These are phyloP conservation scores for Populus hybrid DNA, from an alignment of 441 rosid species.

Conservation along the genomic window DNA sequence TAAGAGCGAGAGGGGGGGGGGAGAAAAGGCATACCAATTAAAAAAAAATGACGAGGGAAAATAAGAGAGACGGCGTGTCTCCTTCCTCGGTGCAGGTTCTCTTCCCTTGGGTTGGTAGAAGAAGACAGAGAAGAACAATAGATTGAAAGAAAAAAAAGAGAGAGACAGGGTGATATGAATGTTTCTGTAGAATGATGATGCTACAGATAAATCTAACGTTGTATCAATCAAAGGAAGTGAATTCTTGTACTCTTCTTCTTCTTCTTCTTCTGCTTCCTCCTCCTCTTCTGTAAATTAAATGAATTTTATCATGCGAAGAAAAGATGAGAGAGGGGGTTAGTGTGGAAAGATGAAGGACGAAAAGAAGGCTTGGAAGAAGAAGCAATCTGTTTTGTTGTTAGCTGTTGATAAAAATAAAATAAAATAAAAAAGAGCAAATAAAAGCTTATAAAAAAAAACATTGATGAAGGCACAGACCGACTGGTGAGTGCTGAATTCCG, in stretches of 20 bases:
- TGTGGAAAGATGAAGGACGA: neutral
- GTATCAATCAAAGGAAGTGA: neutral
- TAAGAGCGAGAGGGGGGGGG: neutral
- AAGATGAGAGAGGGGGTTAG: neutral
- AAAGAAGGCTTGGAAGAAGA: neutral
- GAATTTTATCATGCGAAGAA: neutral
- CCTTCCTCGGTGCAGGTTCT: neutral
- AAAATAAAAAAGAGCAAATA: too few relatives aligned
- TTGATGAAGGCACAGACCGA: neutral
- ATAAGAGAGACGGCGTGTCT: neutral
- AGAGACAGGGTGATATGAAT: neutral
- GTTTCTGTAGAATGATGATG: too few relatives aligned
- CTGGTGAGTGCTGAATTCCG: neutral
- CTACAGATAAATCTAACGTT: neutral
- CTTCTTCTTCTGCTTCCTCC: neutral
- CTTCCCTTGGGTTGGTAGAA: neutral
- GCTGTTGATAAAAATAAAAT: neutral
- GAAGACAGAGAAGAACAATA: neutral
- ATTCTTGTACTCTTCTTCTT: neutral
- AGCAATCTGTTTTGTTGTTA: neutral
- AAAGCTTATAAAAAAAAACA: too few relatives aligned
- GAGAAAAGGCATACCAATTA: neutral
- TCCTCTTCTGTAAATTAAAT: neutral
- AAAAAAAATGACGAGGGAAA: neutral
- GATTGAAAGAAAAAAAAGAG: neutral